Evolutionary conservation across 768 basidiomycete genomes (phyloP).

Genomic region (Amanita rubescens): DNA sequence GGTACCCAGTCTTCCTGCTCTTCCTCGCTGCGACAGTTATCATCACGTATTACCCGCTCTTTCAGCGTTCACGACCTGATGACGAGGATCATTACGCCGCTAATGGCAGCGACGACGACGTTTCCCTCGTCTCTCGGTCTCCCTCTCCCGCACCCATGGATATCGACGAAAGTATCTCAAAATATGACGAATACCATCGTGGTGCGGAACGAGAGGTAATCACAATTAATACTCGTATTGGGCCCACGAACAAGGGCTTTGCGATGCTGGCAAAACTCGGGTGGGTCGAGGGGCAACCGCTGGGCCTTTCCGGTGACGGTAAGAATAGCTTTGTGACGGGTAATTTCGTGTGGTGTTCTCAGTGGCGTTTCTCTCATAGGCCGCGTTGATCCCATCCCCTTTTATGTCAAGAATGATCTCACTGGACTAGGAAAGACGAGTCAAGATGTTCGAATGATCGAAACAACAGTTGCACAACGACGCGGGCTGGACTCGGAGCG

Average conservation of each 20-base stretch:
- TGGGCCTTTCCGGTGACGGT: conserved; percentile 77
- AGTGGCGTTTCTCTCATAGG: conserved; percentile 39
- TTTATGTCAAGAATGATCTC: conserved; percentile 68
- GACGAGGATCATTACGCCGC: conserved; percentile 35
- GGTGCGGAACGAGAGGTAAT: conserved; percentile 54
- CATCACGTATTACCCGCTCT: conserved; percentile 42
- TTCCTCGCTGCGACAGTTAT: conserved; percentile 29
- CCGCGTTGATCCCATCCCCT: conserved; percentile 78
- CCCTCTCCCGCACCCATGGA: conserved; percentile 70
- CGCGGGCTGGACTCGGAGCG: conserved; percentile 77
- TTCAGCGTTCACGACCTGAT: conserved; percentile 55
- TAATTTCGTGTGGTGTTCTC: not conserved
- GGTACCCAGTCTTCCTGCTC: conserved; percentile 59
- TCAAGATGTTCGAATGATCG: conserved; percentile 79
- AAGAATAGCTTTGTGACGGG: conserved; percentile 6
- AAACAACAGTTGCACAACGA: conserved; percentile 77
- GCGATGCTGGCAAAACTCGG: conserved; percentile 74
- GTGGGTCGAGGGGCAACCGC: conserved; percentile 72
- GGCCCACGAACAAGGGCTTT: conserved; percentile 75
- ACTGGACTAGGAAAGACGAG: conserved; percentile 74
- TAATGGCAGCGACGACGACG: conserved; percentile 51
- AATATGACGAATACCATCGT: conserved; percentile 60
- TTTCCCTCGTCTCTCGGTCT: conserved; percentile 67
- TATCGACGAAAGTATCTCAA: conserved; percentile 37
- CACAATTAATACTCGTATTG: conserved; percentile 78